These are phyloP conservation scores for Lophiotrema nucula DNA, from an alignment of 495 filamentous ascomycete species.

Conservation along the genomic window DNA sequence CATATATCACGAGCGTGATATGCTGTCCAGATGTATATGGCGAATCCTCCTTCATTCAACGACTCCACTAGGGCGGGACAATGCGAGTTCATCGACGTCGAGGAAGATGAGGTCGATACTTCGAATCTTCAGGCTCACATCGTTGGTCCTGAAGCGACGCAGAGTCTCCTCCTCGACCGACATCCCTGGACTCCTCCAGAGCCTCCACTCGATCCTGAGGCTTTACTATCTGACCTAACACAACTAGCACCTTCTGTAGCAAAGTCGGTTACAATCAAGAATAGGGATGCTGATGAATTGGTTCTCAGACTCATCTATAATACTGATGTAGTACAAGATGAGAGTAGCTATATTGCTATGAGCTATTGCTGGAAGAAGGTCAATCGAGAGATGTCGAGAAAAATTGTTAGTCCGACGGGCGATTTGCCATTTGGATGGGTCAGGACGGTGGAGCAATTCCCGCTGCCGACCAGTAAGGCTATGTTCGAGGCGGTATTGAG, in stretches of 20 bases:
- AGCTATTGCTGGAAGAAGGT: slow-evolving; percentile 29
- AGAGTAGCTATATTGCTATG: slow-evolving; percentile 20
- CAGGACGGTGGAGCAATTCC: slow-evolving; percentile 25
- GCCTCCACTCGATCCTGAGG: background rate
- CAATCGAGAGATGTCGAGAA: background rate
- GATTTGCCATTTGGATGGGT: slow-evolving; percentile 33
- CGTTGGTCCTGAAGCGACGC: background rate
- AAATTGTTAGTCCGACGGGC: slow-evolving; percentile 4
- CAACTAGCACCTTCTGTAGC: slow-evolving; percentile 17
- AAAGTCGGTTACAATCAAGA: slow-evolving; percentile 16
- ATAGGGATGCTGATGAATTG: background rate
- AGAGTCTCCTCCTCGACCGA: background rate
- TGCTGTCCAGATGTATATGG: background rate
- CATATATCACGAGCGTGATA: too few relatives aligned
- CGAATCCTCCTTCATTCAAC: background rate
- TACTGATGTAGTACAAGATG: slow-evolving; percentile 1
- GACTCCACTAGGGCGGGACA: background rate
- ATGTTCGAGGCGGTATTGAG: slow-evolving; percentile 27
- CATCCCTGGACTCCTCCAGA: slow-evolving; percentile 4
- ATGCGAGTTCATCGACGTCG: slow-evolving; percentile 16
- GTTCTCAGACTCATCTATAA: slow-evolving; percentile 25
- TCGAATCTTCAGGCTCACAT: slow-evolving; percentile 20
- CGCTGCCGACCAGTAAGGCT: slow-evolving; percentile 10
- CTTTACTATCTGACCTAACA: slow-evolving; percentile 13
- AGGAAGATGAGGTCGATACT: slow-evolving; percentile 21